A percentile compares a stretch with the other conserved stretches of the same genome.
phyloP scores from a whole-genome alignment of 306 rosid species.

The Rosa multiflora region DNA sequence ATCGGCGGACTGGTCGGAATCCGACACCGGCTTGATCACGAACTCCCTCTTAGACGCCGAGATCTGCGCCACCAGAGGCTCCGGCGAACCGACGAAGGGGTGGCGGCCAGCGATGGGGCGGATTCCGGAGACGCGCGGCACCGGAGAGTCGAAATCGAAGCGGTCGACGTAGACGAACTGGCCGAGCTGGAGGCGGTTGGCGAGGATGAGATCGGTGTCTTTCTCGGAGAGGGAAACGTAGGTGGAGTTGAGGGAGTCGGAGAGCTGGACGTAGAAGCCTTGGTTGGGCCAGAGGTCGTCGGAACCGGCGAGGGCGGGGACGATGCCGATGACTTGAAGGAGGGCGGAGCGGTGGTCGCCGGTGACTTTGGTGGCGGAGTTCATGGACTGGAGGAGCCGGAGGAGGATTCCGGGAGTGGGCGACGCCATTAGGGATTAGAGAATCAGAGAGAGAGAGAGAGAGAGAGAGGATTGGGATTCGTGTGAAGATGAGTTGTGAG shows the following conservation, averaged over 20 bases:
- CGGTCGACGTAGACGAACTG: constrained; percentile 85
- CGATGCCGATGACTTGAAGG: constrained; percentile 87
- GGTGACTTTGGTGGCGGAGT: constrained; percentile 75
- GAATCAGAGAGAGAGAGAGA: neutral
- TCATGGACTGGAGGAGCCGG: constrained; percentile 80
- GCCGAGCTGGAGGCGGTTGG: constrained; percentile 84
- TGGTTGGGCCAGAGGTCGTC: constrained; percentile 87
- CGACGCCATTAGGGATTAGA: constrained; percentile 65
- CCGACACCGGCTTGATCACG: constrained; percentile 71
- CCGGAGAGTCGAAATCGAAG: constrained; percentile 66
- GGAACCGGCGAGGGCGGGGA: constrained; percentile 82
- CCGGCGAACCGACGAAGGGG: constrained; percentile 67
- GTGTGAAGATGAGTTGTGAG: neutral
- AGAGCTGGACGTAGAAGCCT: constrained; percentile 89
- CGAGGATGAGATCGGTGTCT: constrained; percentile 78
- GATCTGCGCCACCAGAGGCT: constrained; percentile 64
- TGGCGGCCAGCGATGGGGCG: constrained; percentile 87
- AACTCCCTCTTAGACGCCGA: constrained; percentile 58
- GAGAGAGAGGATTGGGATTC: neutral
- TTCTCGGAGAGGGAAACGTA: constrained; percentile 81
- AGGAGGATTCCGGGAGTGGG: constrained; percentile 82
- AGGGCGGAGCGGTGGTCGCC: constrained; percentile 98
- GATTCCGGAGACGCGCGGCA: constrained; percentile 62
- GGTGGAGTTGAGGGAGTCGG: constrained; percentile 90
- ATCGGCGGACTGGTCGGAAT: constrained; percentile 59